Conservation (phyloP, 2,329 filamentous ascomycete genomes). For the Cordyceps tenuipes region DNA sequence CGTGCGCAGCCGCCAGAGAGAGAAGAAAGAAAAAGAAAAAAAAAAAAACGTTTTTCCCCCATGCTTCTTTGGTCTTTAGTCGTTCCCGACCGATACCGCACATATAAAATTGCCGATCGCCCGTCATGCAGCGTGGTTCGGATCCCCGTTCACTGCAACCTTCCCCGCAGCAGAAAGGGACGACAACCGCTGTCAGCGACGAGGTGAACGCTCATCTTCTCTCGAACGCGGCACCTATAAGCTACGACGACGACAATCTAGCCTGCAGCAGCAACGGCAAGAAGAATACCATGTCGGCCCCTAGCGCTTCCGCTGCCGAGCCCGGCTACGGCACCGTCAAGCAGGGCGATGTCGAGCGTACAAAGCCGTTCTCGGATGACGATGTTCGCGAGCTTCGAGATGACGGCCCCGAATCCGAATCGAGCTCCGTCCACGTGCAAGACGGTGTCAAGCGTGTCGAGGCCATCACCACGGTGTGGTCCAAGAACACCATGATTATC, state of each 20-base stretch:
- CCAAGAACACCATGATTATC: slow-evolving; percentile 24
- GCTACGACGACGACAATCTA: background rate
- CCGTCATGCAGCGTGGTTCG: background rate
- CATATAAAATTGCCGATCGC: background rate
- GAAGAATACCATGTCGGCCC: background rate
- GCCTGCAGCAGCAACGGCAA: background rate
- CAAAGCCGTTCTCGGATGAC: slow-evolving; percentile 4
- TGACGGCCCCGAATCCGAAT: slow-evolving; percentile 8
- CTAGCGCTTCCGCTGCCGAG: background rate
- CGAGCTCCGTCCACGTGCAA: slow-evolving; percentile 21
- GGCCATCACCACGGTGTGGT: slow-evolving; percentile 32
- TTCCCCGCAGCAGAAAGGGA: background rate
- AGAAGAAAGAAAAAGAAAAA: no score
- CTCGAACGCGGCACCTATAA: background rate
- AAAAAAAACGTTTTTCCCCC: background rate
- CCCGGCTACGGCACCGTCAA: slow-evolving; percentile 5
- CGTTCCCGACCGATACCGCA: background rate
- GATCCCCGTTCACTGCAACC: background rate
- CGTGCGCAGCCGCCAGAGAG: background rate
- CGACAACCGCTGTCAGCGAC: background rate
- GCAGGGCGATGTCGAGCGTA: background rate
- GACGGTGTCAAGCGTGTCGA: slow-evolving; percentile 30
- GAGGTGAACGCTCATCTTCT: slow-evolving; percentile 2
- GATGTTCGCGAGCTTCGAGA: slow-evolving; percentile 8
- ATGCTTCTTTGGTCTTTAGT: background rate